Evolutionary conservation across 2,329 filamentous ascomycete species (phyloP).

Genomic region (Penicillium janthinellum): DNA sequence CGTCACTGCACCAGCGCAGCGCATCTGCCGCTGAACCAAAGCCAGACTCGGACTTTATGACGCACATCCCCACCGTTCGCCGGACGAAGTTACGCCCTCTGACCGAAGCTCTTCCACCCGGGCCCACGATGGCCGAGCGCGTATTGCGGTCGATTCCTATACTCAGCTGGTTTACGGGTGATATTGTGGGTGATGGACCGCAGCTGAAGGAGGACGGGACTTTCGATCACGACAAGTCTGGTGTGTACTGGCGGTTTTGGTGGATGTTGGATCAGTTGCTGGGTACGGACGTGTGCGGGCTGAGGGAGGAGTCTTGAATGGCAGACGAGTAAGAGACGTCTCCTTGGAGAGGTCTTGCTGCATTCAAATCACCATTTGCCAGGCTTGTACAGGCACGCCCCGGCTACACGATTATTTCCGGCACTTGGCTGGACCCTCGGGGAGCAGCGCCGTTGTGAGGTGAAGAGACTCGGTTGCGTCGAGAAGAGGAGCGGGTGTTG

Average conservation of each 20-base stretch:
- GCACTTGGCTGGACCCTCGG: too few species aligned
- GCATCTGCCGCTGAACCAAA: constrained; percentile 31
- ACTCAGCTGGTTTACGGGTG: constrained; percentile 69
- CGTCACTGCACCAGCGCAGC: constrained; percentile 33
- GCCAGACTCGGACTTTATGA: constrained; percentile 50
- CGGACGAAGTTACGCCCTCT: constrained; percentile 67
- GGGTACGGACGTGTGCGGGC: constrained; percentile 64
- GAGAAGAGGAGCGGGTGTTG: neutral
- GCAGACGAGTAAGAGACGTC: neutral
- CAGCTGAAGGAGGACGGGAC: constrained; percentile 48
- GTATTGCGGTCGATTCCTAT: constrained; percentile 68
- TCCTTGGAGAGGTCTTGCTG: neutral
- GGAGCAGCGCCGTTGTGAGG: neutral
- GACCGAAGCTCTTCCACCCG: constrained; percentile 70
- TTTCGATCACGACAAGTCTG: constrained; percentile 70
- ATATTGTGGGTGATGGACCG: constrained; percentile 51
- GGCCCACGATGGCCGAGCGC: constrained; percentile 65
- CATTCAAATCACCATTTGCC: neutral
- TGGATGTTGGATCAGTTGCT: constrained; percentile 57
- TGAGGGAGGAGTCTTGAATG: constrained; percentile 53
- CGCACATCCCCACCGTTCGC: constrained; percentile 67
- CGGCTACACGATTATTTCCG: neutral
- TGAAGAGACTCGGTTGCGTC: neutral
- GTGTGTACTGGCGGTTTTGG: constrained; percentile 63
- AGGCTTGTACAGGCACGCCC: neutral